These are phyloP conservation scores for Kwoniella heveanensis DNA, from an alignment of 768 basidiomycete genomes.

Conservation along the genomic window DNA sequence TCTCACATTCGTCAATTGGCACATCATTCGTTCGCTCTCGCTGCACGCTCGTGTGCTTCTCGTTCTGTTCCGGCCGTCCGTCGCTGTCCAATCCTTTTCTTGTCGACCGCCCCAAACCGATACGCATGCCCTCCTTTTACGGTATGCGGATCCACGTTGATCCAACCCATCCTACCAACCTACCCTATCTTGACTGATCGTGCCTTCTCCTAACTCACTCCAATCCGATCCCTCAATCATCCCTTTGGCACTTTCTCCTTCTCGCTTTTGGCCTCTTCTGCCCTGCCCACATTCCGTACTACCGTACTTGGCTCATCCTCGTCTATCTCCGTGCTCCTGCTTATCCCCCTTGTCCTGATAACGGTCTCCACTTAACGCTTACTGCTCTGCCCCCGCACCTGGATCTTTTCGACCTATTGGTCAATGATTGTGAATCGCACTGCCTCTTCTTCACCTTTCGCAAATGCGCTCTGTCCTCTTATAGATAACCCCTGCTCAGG, in stretches of 20 bases:
- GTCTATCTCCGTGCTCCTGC: not conserved
- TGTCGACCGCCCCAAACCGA: not conserved
- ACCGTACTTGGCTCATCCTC: slow-evolving; percentile 1
- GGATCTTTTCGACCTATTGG: not conserved
- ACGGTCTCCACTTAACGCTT: not conserved
- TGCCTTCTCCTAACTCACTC: not conserved
- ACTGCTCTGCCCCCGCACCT: not conserved
- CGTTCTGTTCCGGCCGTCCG: not conserved
- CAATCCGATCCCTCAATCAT: not conserved
- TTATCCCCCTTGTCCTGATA: not conserved
- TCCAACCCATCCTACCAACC: not conserved
- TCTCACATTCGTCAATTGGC: too few relatives aligned
- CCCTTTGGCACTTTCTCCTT: not conserved
- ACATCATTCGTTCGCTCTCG: too few relatives aligned
- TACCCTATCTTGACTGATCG: slow-evolving; percentile 1
- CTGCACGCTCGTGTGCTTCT: not conserved
- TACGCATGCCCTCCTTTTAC: not conserved
- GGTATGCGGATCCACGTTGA: not conserved
- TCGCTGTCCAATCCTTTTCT: not conserved
- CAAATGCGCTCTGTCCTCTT: not conserved
- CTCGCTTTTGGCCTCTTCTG: too few relatives aligned
- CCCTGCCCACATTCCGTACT: not conserved
- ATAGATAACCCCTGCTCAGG: not conserved
- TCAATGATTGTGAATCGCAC: not conserved
- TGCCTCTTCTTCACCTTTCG: not conserved